Evolutionary conservation across 805 yeast species (phyloP).

Genomic region (Wickerhamomyces rabaulensis): DNA sequence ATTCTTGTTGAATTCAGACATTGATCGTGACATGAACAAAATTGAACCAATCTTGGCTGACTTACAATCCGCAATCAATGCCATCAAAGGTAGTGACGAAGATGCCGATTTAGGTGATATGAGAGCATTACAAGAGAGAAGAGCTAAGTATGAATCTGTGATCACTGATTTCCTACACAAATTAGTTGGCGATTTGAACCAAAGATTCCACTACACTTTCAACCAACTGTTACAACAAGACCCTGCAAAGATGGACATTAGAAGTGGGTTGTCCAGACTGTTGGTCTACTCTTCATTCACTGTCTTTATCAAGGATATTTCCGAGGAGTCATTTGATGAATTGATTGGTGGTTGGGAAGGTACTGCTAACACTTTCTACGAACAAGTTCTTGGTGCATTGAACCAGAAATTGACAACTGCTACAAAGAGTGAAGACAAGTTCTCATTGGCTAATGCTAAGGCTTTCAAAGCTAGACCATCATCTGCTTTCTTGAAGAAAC

Average conservation of each 20-base stretch:
- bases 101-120: slow-evolving; percentile 49
- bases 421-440: slow-evolving; percentile 11
- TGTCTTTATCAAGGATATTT: slow-evolving; percentile 55
- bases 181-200: slow-evolving; percentile 37
- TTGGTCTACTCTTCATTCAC: slow-evolving; percentile 44
- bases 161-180: slow-evolving; percentile 44
- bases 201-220: slow-evolving; percentile 35
- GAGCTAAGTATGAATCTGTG: slow-evolving; percentile 52
- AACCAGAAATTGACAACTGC: slow-evolving; percentile 23
- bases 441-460: slow-evolving; percentile 12
- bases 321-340: slow-evolving; percentile 39
- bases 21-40: slow-evolving; percentile 41
- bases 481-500: slow-evolving; percentile 1
- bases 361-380: slow-evolving; percentile 29
- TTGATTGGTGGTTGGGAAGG: slow-evolving; percentile 38
- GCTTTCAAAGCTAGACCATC: slow-evolving; percentile 8
- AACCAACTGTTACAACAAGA: slow-evolving; percentile 24
- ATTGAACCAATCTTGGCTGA: slow-evolving; percentile 53
- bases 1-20: slow-evolving; percentile 39
- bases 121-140: slow-evolving; percentile 68
- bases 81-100: slow-evolving; percentile 46
- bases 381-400: slow-evolving; percentile 25
- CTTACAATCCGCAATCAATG: slow-evolving; percentile 58
- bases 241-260: slow-evolving; percentile 21
- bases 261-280: slow-evolving; percentile 28